Percentiles rank a stretch among this genome's conserved stretches.
Conservation (phyloP, 2,329 filamentous ascomycete genomes). For the Aspergillus terreus region DNA sequence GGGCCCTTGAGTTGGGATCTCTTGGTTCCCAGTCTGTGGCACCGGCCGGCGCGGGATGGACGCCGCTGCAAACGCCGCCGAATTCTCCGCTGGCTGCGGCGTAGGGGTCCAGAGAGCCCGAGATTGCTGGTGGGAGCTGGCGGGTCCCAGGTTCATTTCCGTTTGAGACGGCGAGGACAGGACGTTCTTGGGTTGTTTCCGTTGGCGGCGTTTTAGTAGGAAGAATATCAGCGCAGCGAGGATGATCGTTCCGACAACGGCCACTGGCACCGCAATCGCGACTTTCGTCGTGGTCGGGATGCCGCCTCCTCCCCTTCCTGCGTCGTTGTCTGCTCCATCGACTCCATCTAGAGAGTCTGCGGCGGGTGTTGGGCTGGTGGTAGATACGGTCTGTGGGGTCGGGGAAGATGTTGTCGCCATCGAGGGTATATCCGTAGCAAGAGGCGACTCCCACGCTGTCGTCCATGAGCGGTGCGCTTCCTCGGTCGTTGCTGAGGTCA, state of each 20-base stretch:
- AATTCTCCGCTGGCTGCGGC: too few species aligned
- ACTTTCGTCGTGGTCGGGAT: slow-evolving; percentile 23
- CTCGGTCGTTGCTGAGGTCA: too few species aligned
- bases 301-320: neutral
- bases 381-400: neutral
- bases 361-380: neutral
- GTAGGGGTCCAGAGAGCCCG: too few species aligned
- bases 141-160: slow-evolving; percentile 8
- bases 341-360: neutral
- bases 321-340: neutral
- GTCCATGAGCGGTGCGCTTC: too few species aligned
- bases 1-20: too few species aligned
- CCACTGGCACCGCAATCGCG: slow-evolving; percentile 32
- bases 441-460: too few species aligned
- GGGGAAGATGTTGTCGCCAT: too few species aligned
- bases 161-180: slow-evolving; percentile 1
- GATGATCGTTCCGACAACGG: slow-evolving; percentile 24
- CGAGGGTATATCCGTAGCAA: too few species aligned
- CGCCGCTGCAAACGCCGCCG: too few species aligned
- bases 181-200: slow-evolving; percentile 8
- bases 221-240: slow-evolving; percentile 24
- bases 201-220: slow-evolving; percentile 22
- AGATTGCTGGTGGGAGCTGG: neutral
- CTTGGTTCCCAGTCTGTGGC: too few species aligned
- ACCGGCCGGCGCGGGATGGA: too few species aligned